Conservation (phyloP, 768 basidiomycete species). For the Butyriboletus loyo region DNA sequence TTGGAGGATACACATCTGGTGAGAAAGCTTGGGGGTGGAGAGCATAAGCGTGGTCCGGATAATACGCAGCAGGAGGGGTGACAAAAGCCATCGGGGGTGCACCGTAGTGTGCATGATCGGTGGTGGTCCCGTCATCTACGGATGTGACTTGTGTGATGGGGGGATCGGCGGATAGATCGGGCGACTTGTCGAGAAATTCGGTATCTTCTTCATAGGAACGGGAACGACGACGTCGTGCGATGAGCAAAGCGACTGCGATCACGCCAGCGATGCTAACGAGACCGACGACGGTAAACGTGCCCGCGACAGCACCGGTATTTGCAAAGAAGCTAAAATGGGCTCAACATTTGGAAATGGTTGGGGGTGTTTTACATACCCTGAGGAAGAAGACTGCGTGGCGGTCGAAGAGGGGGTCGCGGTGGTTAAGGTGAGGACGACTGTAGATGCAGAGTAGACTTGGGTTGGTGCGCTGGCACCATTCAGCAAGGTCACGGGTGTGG, state of each 20-base stretch:
- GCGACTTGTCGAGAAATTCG: slow-evolving; percentile 27
- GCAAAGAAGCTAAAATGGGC: slow-evolving; percentile 39
- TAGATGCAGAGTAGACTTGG: background rate
- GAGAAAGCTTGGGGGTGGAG: slow-evolving; percentile 10
- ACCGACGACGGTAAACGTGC: slow-evolving; percentile 42
- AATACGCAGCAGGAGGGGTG: slow-evolving; percentile 20
- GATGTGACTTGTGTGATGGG: slow-evolving; percentile 8
- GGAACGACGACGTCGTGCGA: slow-evolving; percentile 30
- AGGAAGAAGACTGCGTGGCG: slow-evolving; percentile 14
- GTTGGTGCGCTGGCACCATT: background rate
- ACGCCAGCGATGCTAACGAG: slow-evolving; percentile 34
- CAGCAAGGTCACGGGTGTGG: background rate
- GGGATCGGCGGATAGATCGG: slow-evolving; percentile 6
- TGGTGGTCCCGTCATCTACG: slow-evolving; percentile 14
- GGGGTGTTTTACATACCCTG: slow-evolving; percentile 13
- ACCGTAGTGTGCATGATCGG: slow-evolving; percentile 24
- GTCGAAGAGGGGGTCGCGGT: slow-evolving; percentile 14
- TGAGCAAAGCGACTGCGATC: slow-evolving; percentile 26
- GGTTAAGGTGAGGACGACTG: background rate
- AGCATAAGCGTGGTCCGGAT: slow-evolving; percentile 19
- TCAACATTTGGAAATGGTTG: background rate
- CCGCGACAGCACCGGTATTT: slow-evolving; percentile 46
- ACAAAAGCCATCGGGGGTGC: slow-evolving; percentile 16
- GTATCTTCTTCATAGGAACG: slow-evolving; percentile 25
- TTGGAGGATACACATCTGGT: slow-evolving; percentile 4